Evolutionary conservation across 2,329 filamentous ascomycete genomes (phyloP).

Genomic region (Exophiala mesophila): DNA sequence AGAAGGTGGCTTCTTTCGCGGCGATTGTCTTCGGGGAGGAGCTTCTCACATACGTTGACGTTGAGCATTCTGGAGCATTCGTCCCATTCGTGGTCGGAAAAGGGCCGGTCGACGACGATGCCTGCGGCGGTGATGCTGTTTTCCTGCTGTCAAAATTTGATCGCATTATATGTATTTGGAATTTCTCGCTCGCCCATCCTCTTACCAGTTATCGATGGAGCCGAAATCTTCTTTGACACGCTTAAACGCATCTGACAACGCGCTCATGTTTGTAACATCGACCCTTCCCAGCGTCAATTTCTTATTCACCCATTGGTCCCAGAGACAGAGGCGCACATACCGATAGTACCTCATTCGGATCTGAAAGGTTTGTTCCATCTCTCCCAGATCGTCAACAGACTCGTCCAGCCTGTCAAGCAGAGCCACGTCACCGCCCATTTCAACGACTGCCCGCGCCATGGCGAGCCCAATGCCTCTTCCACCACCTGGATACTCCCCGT

Average conservation of each 20-base stretch:
- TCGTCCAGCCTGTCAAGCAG: constrained; percentile 12
- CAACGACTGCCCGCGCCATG: constrained; percentile 8
- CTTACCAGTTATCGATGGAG: constrained; percentile 11
- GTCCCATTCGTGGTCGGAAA: constrained; percentile 25
- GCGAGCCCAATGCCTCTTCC: constrained; percentile 17
- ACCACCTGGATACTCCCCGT: no score
- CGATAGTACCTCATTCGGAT: constrained; percentile 6
- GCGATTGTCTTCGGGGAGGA: no score
- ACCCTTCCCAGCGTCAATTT: constrained; percentile 2
- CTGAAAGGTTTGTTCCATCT: constrained; percentile 1
- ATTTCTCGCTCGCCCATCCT: no score
- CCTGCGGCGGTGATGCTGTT: constrained; percentile 29
- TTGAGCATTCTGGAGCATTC: constrained; percentile 32
- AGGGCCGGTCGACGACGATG: constrained; percentile 28
- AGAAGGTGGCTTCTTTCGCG: no score
- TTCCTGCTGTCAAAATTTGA: no score
- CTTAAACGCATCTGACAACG: constrained; percentile 4
- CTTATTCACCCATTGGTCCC: no score
- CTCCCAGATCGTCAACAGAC: constrained; percentile 9
- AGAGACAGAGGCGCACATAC: no score
- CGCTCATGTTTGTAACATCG: constrained; percentile 7
- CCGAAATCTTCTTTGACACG: constrained; percentile 9
- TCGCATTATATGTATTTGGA: no score
- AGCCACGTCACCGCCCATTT: constrained; percentile 16
- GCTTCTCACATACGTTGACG: no score